Base-by-base conservation (phyloP, 2,329 filamentous ascomycete genomes). In the Rhinocladiella mackenziei region DNA sequence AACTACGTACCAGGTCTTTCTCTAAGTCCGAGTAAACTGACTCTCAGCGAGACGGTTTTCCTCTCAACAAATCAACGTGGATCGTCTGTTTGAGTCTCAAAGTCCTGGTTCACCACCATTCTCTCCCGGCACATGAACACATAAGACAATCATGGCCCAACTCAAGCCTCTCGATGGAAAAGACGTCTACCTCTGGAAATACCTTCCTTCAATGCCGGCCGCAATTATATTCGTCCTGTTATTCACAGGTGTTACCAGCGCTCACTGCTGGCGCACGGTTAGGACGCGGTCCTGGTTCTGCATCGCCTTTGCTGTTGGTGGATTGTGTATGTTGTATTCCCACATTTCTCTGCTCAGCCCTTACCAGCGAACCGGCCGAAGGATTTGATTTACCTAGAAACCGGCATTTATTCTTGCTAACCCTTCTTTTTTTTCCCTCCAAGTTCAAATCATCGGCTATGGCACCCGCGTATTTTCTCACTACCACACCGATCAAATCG, bases 401-500 rank as follows among this genome's bases (percentile, higher is more conserved):
- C 8, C 13, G 5, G 17, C 22, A 20, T 20, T 22, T 18, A 15
- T 9, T 38, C 11, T 28, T 23, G 29, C 30, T 43, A 14, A 48
- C 20, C 11, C n/a, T 26, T 22, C 23, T 19, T 18, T 32, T 23
- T n/a, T n/a, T n/a, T n/a, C n/a, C n/a, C 10, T 13, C 18, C 7
- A 32, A 51, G 48, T 48, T 65, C 68, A 75, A 55, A 53, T 65
- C n/a, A 51, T 58, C 2, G 62, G 64, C 13, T 74, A 67, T 47
- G 38, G 58, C 11, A 37, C 56, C 4, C 64, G 65, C 15, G 51
- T 57, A 3, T 38, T 63, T 10, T 29, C 45, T 8, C 20, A 45
- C 30, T 42, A 25, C 23, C 8, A 31, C n/a, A 44, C 36, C n/a
- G 25, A 37, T 15, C 17, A 39, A 4, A 17, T 45, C 6, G 43